Percentiles rank a stretch among this genome's conserved stretches.
Evolutionary conservation across 176 grass and related monocot species (phyloP).

Genomic region (Puya raimondii): DNA sequence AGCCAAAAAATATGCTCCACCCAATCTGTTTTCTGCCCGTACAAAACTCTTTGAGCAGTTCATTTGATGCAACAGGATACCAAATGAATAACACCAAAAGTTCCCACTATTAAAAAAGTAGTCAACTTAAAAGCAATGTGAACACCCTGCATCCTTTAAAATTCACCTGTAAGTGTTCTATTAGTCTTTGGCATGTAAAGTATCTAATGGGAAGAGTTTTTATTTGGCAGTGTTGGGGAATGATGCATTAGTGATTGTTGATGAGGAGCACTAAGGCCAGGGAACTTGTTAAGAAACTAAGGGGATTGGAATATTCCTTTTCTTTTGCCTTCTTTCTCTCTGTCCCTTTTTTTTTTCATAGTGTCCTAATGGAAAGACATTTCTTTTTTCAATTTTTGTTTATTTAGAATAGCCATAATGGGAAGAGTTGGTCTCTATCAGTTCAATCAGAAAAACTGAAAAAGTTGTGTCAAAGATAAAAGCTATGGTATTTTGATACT

Average conservation of each 20-base stretch:
- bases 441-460: too few relatives aligned
- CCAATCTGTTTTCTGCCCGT: not conserved
- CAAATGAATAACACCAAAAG: too few relatives aligned
- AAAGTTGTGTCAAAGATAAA: too few relatives aligned
- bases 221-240: not conserved
- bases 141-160: too few relatives aligned
- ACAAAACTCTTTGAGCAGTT: too few relatives aligned
- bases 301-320: not conserved
- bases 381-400: too few relatives aligned
- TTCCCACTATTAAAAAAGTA: too few relatives aligned
- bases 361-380: not conserved
- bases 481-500: too few relatives aligned
- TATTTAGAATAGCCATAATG: too few relatives aligned
- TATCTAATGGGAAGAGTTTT: not conserved
- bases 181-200: not conserved
- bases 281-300: not conserved
- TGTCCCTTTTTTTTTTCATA: not conserved
- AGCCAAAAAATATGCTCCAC: not conserved
- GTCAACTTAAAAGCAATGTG: too few relatives aligned
- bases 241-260: not conserved
- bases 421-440: too few relatives aligned
- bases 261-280: constrained; percentile 1
- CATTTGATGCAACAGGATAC: too few relatives aligned
- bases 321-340: not conserved
- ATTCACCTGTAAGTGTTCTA: not conserved